Conservation (phyloP, 129 eudicot species). For the Solidago caesia region DNA sequence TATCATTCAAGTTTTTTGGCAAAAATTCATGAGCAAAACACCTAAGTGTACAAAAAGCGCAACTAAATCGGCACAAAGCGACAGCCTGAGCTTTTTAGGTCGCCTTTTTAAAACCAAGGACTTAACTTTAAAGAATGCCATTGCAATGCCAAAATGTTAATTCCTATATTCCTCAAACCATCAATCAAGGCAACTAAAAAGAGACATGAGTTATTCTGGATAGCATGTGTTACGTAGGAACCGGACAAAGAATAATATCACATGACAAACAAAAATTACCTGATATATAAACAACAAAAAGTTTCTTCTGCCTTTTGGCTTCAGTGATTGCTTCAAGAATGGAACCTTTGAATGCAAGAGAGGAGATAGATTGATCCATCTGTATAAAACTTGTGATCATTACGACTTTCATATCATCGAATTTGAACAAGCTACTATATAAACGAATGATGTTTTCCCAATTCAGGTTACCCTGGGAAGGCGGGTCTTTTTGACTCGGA, state of each 20-base stretch:
- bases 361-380: constrained; percentile 72
- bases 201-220: not conserved
- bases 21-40: too few relatives aligned
- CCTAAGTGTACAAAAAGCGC: too few relatives aligned
- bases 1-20: too few relatives aligned
- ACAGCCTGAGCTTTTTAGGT: too few relatives aligned
- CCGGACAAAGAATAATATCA: not conserved
- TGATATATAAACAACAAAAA: constrained; percentile 77
- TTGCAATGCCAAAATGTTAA: not conserved
- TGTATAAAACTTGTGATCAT: constrained; percentile 26
- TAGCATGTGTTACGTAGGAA: not conserved
- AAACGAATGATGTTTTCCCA: not conserved
- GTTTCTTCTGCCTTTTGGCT: constrained; percentile 82
- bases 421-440: not conserved
- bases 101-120: too few relatives aligned
- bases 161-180: not conserved
- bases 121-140: not conserved
- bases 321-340: constrained; percentile 62
- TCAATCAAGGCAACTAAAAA: not conserved
- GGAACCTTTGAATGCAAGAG: constrained; percentile 74
- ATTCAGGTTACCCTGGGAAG: not conserved
- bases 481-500: not conserved
- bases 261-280: constrained; percentile 34
- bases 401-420: constrained; percentile 1
- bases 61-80: too few relatives aligned